Base-by-base conservation (phyloP, 192 early-diverging fungal species). In the Thoreauomyces humboldtii region DNA sequence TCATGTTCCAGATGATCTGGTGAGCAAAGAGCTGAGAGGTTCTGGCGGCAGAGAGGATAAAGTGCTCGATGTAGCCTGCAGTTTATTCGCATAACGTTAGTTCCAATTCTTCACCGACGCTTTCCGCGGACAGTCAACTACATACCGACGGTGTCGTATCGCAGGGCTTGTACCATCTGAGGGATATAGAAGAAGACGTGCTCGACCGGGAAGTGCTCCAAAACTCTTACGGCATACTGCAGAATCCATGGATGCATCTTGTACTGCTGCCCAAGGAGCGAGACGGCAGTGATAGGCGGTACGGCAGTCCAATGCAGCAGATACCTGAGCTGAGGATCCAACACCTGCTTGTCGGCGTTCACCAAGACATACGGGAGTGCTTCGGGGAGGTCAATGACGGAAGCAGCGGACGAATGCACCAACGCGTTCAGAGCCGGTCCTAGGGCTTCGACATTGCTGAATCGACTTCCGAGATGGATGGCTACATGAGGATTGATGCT, bases 1-100 rank as follows among this genome's bases (percentile, higher is more conserved):
- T 90, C 97, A 99, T 99, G 74, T 99, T 99, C 97, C 97, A 99
- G 50, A 99, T 96, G 51, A 99, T 98, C 80, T 99, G 97, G 76
- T 99, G 97, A 28, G 97, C 96, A 86, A 99, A 99, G 17, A 92
- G 84, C 76, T 97, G 96, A 32, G 94, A 96, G 11, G 90, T 88
- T 64, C 87, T 84, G 6, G 91, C 97, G 2, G 97, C 90, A n/a
- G 89, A 87, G 65, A 99, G 74, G 43, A 99, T 97, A 57, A 90
- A 98, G 27, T 87, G 82, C 73, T 96, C 95, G n/a, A 95, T 86
- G 72, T 99, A 98, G 28, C 97, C 96, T 51, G 55, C 17, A 33
- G 34, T 7, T 27, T 9, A n/a, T n/a, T n/a, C n/a, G n/a, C n/a
- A n/a, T n/a, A n/a, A n/a, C n/a, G n/a, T 7, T 12, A 17, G 21